phyloP scores from a whole-genome alignment of 2,329 filamentous ascomycete species.

The Myrmaecium sp. region DNA sequence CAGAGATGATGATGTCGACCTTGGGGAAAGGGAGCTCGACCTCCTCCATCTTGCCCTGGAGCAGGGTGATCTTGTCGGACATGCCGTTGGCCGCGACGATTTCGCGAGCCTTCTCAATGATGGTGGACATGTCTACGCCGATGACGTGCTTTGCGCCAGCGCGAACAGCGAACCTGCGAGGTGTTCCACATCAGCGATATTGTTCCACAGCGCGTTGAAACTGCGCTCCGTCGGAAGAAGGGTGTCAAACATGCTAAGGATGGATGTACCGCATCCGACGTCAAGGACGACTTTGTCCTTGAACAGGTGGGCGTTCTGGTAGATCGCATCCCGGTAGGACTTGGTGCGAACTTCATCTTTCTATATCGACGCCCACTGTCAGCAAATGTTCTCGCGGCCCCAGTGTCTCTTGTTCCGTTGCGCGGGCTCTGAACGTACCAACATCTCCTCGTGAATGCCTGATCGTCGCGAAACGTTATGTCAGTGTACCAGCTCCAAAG shows the following conservation, averaged over 20 bases:
- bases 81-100: conserved; percentile 88
- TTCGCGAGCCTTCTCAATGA: conserved; percentile 95
- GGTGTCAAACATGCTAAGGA: conserved; percentile 79
- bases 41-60: conserved; percentile 99
- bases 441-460: conserved; percentile 97
- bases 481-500: conserved; percentile 13
- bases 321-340: conserved; percentile 93
- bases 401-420: conserved; percentile 7
- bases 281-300: conserved; percentile 89
- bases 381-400: conserved; percentile 4
- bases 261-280: conserved; percentile 92
- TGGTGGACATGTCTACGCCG: conserved; percentile 98
- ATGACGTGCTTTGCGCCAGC: conserved; percentile 97
- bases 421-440: conserved; percentile 44
- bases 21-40: conserved; percentile 82
- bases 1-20: conserved; percentile 98
- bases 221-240: conserved; percentile 3
- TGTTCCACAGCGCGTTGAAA: conserved; percentile 1
- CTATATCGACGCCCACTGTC: no score
- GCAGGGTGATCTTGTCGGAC: conserved; percentile 86
- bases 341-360: conserved; percentile 97
- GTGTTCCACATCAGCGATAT: conserved; percentile 6
- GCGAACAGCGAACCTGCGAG: conserved; percentile 80
- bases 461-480: conserved; percentile 23
- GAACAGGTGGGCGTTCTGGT: conserved; percentile 90